Percentiles rank a stretch among this genome's conserved stretches.
phyloP scores from a whole-genome alignment of 177 flowering plant species.

The Vitis hybrid region DNA sequence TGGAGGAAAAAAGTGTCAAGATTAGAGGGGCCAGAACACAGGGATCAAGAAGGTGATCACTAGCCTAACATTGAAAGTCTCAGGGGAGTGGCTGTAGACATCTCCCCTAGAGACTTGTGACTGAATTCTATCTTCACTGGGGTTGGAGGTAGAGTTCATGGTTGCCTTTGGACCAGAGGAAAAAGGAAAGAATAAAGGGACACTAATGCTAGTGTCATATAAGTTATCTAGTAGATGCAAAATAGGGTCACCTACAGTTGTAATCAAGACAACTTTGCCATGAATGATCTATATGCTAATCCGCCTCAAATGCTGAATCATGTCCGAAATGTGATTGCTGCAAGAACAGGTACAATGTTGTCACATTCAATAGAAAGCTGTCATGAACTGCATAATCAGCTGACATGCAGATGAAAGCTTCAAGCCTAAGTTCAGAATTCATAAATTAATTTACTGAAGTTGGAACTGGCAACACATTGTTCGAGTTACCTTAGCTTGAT shows the following conservation, averaged over 20 bases:
- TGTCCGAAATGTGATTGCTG: background rate
- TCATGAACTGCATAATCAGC: background rate
- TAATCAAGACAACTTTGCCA: background rate
- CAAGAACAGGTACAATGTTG: background rate
- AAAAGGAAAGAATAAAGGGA: background rate
- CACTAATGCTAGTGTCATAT: background rate
- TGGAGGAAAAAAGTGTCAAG: too few species aligned
- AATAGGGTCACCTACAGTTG: background rate
- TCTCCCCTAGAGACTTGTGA: too few species aligned
- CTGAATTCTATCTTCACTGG: too few species aligned
- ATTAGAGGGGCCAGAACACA: too few species aligned
- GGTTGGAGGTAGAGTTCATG: too few species aligned
- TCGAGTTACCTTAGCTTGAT: slow-evolving; percentile 61
- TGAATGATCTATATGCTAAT: background rate
- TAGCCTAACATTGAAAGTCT: too few species aligned
- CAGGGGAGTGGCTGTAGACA: too few species aligned
- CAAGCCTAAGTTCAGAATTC: too few species aligned
- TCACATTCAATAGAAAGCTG: background rate
- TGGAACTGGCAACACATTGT: background rate
- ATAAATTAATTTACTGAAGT: too few species aligned
- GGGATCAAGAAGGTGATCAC: too few species aligned
- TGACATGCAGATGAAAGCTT: background rate
- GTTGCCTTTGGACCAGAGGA: too few species aligned
- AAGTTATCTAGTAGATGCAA: background rate
- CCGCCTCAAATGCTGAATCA: background rate